Evolutionary conservation across 164 flowering plant species (phyloP).

Genomic region (Piper betle): DNA sequence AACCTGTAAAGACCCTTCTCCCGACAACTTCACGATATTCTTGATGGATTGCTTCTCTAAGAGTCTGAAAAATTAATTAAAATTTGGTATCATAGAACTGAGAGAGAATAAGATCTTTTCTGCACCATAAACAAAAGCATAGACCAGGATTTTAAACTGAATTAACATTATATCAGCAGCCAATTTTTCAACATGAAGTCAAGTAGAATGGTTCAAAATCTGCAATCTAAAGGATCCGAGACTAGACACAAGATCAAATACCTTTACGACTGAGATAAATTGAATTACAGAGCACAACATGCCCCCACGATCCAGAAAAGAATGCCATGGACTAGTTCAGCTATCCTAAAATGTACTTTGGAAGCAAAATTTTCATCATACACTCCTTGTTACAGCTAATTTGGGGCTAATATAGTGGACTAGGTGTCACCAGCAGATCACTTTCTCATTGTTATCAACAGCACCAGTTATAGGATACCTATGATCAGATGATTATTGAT

Average conservation of each 20-base stretch:
- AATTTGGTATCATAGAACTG: not conserved
- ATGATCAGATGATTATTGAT: not conserved
- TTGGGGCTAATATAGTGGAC: no score
- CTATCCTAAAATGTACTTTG: not conserved
- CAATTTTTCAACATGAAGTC: not conserved
- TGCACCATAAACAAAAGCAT: not conserved
- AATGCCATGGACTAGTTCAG: not conserved
- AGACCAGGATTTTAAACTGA: not conserved
- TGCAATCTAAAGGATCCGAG: not conserved
- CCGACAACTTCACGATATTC: slow-evolving; percentile 81
- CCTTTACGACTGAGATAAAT: no score
- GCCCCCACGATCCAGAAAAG: no score
- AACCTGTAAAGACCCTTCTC: slow-evolving; percentile 83
- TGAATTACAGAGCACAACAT: no score
- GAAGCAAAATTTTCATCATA: not conserved
- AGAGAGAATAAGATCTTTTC: not conserved
- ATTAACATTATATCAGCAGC: not conserved
- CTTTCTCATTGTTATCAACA: no score
- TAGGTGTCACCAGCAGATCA: no score
- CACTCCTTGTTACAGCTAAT: not conserved
- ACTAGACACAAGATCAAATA: no score
- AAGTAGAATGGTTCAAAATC: not conserved
- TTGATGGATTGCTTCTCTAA: slow-evolving; percentile 58
- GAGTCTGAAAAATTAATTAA: slow-evolving; percentile 19
- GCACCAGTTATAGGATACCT: no score